A percentile compares a stretch with the other conserved stretches of the same genome.
These are phyloP conservation scores for Thermomucor indicae-seudaticae DNA, from an alignment of 371 early-diverging fungal genomes.

Conservation along the genomic window DNA sequence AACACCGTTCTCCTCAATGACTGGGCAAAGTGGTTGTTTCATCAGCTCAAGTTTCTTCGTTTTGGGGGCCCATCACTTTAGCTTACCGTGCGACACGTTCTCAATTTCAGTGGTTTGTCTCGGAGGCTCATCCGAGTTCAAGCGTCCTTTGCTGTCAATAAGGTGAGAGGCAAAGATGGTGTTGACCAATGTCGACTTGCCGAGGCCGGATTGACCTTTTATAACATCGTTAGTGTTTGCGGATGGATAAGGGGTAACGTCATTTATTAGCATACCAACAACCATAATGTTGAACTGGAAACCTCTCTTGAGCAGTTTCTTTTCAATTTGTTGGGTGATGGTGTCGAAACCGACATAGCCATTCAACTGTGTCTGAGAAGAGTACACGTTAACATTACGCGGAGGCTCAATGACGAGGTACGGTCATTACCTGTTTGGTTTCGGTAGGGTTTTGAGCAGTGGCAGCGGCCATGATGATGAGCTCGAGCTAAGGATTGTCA, in stretches of 20 bases:
- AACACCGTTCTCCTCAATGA: conserved; percentile 79
- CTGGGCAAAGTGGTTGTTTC: conserved; percentile 27
- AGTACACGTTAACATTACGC: not conserved
- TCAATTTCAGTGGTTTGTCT: conserved; percentile 86
- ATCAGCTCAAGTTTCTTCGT: not conserved
- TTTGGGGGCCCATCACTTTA: not conserved
- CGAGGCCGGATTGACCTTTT: conserved; percentile 94
- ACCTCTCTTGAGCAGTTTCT: conserved; percentile 89
- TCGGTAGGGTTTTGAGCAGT: conserved; percentile 11
- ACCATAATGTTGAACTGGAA: conserved; percentile 95
- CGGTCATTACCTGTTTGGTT: conserved; percentile 6
- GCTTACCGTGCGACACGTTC: conserved; percentile 69
- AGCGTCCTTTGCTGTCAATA: conserved; percentile 77
- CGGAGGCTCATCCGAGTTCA: conserved; percentile 63
- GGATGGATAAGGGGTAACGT: not conserved
- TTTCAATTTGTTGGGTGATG: conserved; percentile 90
- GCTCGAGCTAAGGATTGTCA: not conserved
- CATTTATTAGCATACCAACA: conserved; percentile 59
- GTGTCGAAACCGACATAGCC: conserved; percentile 95
- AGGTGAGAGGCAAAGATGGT: conserved; percentile 84
- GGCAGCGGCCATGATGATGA: conserved; percentile 15
- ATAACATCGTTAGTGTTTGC: not conserved
- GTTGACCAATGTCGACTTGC: conserved; percentile 98
- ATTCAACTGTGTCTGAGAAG: conserved; percentile 50
- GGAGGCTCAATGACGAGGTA: not conserved